Conservation (phyloP, 78 protist species). For the Cyanophora paradoxa region DNA sequence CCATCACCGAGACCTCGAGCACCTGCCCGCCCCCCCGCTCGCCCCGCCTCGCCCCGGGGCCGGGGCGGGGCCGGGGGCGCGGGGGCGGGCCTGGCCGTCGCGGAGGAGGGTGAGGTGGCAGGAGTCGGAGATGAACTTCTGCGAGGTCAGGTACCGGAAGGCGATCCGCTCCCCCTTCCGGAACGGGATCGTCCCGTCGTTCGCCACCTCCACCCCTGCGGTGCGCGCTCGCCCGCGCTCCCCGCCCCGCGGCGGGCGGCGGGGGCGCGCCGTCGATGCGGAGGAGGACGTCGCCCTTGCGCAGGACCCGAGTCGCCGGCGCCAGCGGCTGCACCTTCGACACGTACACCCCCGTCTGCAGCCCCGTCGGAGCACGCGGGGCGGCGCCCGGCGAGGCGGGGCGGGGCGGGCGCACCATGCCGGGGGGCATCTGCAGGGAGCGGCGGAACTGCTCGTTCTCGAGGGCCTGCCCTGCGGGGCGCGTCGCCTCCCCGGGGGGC, state of each 20-base stretch:
- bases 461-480: background rate
- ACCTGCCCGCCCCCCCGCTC: conserved; percentile 36
- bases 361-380: no score
- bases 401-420: no score
- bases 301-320: conserved; percentile 4
- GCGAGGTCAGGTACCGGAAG: background rate
- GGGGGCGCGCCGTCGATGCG: conserved; percentile 42
- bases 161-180: conserved; percentile 45
- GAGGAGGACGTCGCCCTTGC: conserved; percentile 40
- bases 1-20: background rate
- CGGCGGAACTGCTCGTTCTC: conserved; percentile 27
- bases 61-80: conserved; percentile 30
- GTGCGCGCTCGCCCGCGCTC: no score
- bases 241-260: no score
- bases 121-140: background rate
- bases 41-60: conserved; percentile 26
- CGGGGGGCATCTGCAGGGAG: conserved; percentile 3
- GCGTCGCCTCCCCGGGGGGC: no score
- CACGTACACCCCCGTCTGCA: conserved; percentile 26
- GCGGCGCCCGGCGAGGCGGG: no score
- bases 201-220: conserved; percentile 36
- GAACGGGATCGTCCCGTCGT: conserved; percentile 55
- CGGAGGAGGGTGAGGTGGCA: background rate
- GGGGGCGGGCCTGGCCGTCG: conserved; percentile 1
- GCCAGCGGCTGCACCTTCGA: background rate